Evolutionary conservation across 192 early-diverging fungal species (phyloP).

Genomic region (Backusella morwellensis): DNA sequence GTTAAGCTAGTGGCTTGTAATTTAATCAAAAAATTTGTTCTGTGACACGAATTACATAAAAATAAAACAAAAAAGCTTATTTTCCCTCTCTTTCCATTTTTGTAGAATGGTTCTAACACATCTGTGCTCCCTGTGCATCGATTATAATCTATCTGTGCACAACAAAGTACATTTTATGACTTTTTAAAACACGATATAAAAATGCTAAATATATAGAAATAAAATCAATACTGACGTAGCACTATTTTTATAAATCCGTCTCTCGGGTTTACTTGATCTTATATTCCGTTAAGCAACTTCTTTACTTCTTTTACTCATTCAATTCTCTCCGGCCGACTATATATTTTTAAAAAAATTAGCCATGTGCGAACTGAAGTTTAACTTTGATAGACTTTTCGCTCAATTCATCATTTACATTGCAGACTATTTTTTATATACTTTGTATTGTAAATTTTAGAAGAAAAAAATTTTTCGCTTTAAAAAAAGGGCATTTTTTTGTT

Average conservation of each 20-base stretch:
- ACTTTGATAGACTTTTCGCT: not conserved
- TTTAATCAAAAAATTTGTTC: not conserved
- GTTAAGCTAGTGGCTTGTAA: not conserved
- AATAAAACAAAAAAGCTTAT: not conserved
- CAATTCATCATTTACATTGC: not conserved
- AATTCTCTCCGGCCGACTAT: not conserved
- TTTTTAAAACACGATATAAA: not conserved
- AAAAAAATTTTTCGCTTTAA: no score
- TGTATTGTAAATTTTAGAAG: not conserved
- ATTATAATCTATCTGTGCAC: not conserved
- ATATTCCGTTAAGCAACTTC: not conserved
- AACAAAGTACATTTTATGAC: not conserved
- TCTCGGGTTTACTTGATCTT: not conserved
- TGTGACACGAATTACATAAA: not conserved
- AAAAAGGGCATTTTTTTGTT: not conserved
- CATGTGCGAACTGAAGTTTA: not conserved
- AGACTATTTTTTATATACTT: not conserved
- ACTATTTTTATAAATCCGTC: not conserved
- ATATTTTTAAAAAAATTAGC: not conserved
- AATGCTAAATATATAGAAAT: not conserved
- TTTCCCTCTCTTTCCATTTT: not conserved
- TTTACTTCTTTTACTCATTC: not conserved
- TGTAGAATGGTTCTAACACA: not conserved
- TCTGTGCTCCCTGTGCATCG: not conserved
- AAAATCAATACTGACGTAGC: not conserved